Conservation (phyloP, 139 green algal genomes). For the Spirogloea muscicola region DNA sequence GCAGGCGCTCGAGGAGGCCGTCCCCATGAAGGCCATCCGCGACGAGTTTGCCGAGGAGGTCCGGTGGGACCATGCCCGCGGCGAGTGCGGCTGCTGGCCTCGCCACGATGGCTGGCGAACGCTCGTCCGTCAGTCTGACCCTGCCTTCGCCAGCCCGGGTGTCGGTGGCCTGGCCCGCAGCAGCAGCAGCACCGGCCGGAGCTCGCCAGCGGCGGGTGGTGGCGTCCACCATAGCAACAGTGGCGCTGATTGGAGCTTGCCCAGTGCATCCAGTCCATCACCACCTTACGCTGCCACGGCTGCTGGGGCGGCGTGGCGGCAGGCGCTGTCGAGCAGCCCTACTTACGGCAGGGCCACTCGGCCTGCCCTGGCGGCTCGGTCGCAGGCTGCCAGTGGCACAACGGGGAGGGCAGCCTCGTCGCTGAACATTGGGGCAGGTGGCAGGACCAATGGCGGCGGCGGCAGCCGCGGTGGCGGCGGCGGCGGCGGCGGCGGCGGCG, state of each 20-base stretch:
- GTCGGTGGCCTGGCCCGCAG: too few relatives aligned
- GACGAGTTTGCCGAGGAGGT: slow-evolving; percentile 17
- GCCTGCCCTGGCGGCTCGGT: too few relatives aligned
- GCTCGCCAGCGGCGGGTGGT: not conserved
- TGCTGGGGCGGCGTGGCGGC: too few relatives aligned
- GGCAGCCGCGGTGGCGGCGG: too few relatives aligned
- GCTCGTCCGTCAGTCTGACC: not conserved
- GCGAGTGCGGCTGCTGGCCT: not conserved
- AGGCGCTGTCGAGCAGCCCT: too few relatives aligned
- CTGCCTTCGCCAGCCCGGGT: too few relatives aligned
- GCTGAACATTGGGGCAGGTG: too few relatives aligned
- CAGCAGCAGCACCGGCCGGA: not conserved
- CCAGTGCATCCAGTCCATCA: not conserved
- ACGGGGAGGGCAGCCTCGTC: too few relatives aligned
- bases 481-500: too few relatives aligned
- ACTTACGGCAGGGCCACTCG: too few relatives aligned
- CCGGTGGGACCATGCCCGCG: not conserved
- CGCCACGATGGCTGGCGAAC: not conserved
- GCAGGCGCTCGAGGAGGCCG: not conserved
- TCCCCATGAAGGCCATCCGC: slow-evolving; percentile 11
- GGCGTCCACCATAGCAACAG: not conserved
- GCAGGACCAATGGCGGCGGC: too few relatives aligned
- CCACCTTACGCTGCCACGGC: not conserved
- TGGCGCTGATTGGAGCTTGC: not conserved
- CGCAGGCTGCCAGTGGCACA: too few relatives aligned